Base-by-base conservation (phyloP, 768 basidiomycete genomes). In the Chalciporus sphaerocephalus region DNA sequence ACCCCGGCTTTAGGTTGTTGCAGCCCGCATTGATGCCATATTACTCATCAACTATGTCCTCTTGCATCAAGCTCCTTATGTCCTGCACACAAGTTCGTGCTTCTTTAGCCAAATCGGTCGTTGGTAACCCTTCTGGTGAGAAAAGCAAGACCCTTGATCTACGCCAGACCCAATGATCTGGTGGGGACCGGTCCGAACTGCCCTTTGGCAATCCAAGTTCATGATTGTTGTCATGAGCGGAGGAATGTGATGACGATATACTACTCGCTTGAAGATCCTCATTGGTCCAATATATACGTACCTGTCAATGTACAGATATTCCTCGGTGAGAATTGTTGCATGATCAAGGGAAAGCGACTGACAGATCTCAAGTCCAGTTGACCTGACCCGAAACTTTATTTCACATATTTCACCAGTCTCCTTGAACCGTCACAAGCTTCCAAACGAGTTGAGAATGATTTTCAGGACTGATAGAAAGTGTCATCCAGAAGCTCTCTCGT, bases 111-210 rank as follows among this genome's bases (percentile, higher is more conserved):
- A 15, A 5, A 24, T 16, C 18, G 18, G 27, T 21, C 40, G 53
- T 34, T 48, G 58, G 46, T 45, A 46, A 55, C 58, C 52, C 50
- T 55, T 51, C 43, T 4, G 27, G 46, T 55, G 55, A 59, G 55
- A 61, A 58, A 35, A 5, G 13, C n/a, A 3, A 30, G 25, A 24
- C 20, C 17, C 35, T 45, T 36, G 39, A n/a, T 35, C 8, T 24
- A 32, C 24, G 18, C 20, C 21, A n/a, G 15, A 32, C 35, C 24
- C 39, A 32, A 35, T 17, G 9, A 16, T 12, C 46, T 16, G 33
- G 17, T 37, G 35, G 40, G 3, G 35, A 44, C 32, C 55, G 55
- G 52, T 22, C 47, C 50, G 52, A 44, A 45, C n/a, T n/a, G n/a
- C n/a, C n/a, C n/a, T n/a, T n/a, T n/a, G n/a, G 24, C 33, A 32